Base-by-base conservation (phyloP, 768 basidiomycete species). In the Myochromella boudieri region DNA sequence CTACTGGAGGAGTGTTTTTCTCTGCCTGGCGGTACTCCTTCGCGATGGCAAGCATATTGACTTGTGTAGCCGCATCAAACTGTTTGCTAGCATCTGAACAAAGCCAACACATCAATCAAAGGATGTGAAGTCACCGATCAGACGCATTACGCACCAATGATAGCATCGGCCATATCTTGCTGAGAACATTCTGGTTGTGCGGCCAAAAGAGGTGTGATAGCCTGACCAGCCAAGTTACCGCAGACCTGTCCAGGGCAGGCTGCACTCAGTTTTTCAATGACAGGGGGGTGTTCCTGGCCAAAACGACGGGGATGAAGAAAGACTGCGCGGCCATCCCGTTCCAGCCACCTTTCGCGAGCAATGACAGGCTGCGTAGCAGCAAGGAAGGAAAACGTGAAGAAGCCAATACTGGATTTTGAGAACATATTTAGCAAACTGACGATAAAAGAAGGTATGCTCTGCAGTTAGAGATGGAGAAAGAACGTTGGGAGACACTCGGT, bases 1-100 rank as follows among this genome's bases (percentile, higher is more conserved):
- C 45, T 53, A 77, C 78, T 29, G 78, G 78, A 54, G 77, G 77
- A 1, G 80, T 80, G 59, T 82, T 81, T 68, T 80, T 82, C 66
- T 81, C 81, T 0, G 60, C 69, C 52, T 79, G 75, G 37, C 79
- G 75, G 57, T 78, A 80, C 56, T 78, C 72, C 8, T 68, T 52
- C 12, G 80, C 81, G 37, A 80, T 64, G 8, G 69, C 66, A 46
- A 81, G 68, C 78, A 81, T 79, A 40, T 68, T 74, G 4, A 67
- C 65, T 48, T 75, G 72, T 2, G 77, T 80, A 6, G 71, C 63
- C 25, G 62, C 69, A 52, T 80, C 74, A 44, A 81, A 80, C 49
- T 80, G 74, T 53, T 64, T 69, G 56, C 73, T 73, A 2, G 75
- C 75, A 60, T 81, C 79, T 81, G 39, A 38, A 51, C 18, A 15